Conservation (phyloP, 1,139 yeast genomes). For the Suhomyces kunorum region DNA sequence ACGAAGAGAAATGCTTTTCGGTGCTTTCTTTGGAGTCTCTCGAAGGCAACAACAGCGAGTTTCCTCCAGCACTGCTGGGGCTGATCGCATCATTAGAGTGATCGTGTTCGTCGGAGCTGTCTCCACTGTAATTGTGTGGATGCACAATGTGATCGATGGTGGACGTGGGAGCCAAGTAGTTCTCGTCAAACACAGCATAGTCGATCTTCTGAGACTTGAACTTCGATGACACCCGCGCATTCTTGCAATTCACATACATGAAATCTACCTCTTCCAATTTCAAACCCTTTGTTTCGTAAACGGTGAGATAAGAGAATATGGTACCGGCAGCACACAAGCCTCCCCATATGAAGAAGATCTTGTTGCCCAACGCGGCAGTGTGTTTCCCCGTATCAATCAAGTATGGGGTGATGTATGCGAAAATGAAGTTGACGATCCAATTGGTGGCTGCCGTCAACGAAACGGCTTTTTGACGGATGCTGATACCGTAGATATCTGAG, state of each 20-base stretch:
- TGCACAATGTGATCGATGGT: slow-evolving; percentile 8
- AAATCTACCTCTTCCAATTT: slow-evolving; percentile 49
- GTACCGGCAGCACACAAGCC: slow-evolving; percentile 58
- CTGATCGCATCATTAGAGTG: slow-evolving; percentile 10
- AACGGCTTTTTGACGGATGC: slow-evolving; percentile 74
- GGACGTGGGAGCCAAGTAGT: slow-evolving; percentile 12
- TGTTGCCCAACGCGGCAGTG: slow-evolving; percentile 63
- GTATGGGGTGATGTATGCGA: slow-evolving; percentile 72
- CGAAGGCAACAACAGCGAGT: slow-evolving; percentile 11
- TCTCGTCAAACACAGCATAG: slow-evolving; percentile 21
- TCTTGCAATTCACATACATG: slow-evolving; percentile 41
- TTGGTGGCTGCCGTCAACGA: slow-evolving; percentile 73
- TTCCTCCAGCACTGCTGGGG: slow-evolving; percentile 6
- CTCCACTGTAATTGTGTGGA: slow-evolving; percentile 12
- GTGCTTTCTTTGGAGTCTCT: slow-evolving; percentile 9
- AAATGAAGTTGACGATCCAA: slow-evolving; percentile 75
- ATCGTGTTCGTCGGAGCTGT: slow-evolving; percentile 14
- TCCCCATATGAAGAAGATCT: slow-evolving; percentile 77
- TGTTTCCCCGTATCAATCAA: slow-evolving; percentile 63
- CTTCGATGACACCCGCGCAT: slow-evolving; percentile 44
- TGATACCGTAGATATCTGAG: slow-evolving; percentile 72
- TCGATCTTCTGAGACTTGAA: slow-evolving; percentile 43
- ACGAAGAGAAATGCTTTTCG: slow-evolving; percentile 13
- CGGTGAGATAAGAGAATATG: slow-evolving; percentile 41
- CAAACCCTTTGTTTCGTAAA: slow-evolving; percentile 50